Conservation (phyloP, 1,284 basidiomycete species). For the Malassezia brasiliensis region DNA sequence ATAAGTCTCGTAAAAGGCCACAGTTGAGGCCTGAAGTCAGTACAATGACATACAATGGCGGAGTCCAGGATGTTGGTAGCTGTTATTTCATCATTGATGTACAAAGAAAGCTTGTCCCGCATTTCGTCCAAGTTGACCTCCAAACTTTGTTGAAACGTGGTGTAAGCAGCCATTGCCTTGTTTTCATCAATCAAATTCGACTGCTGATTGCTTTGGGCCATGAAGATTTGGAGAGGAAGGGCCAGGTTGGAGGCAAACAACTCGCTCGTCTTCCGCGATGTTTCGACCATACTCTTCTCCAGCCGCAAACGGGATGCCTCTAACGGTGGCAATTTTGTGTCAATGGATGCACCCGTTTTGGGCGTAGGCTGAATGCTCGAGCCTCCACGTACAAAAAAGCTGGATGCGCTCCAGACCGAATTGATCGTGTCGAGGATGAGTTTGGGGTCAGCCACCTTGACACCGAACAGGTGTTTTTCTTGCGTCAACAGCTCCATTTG, state of each 20-base stretch:
- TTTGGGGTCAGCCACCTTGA: background rate
- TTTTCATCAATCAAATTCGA: background rate
- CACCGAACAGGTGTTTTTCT: background rate
- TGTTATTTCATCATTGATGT: constrained; percentile 4
- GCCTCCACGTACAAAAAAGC: background rate
- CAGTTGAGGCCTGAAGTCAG: background rate
- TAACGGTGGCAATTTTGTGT: background rate
- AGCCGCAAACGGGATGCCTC: background rate
- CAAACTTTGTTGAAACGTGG: constrained; percentile 14
- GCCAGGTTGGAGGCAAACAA: constrained; percentile 1
- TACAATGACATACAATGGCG: background rate
- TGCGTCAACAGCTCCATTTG: background rate
- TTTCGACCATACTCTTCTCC: background rate
- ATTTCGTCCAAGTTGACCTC: constrained; percentile 11
- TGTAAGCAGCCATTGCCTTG: constrained; percentile 7
- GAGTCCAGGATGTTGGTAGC: background rate
- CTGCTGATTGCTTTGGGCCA: background rate
- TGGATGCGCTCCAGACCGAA: background rate
- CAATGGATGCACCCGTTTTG: background rate
- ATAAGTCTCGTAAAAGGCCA: background rate
- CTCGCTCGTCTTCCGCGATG: background rate
- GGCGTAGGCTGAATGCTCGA: background rate
- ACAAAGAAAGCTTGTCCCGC: background rate
- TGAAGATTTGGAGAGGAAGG: constrained; percentile 10
- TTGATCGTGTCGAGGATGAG: background rate